These are phyloP conservation scores for Asterionellopsis glacialis DNA, from an alignment of 108 stramenopile genomes.

Conservation along the genomic window DNA sequence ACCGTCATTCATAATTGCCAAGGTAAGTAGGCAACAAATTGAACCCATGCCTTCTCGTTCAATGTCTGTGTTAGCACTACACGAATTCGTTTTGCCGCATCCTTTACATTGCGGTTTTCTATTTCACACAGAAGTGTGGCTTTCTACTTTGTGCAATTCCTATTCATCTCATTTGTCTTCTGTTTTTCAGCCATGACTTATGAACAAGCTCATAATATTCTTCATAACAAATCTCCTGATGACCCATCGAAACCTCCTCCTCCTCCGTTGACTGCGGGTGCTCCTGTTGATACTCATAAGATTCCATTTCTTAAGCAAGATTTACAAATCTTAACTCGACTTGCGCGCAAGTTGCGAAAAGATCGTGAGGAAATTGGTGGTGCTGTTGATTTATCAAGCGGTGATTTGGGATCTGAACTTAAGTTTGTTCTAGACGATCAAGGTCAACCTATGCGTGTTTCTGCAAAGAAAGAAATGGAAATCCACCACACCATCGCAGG, in stretches of 20 bases:
- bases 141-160: constrained; percentile 33
- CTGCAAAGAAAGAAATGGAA: constrained; percentile 61
- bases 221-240: constrained; percentile 44
- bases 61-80: too few relatives aligned
- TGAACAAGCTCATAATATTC: constrained; percentile 76
- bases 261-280: constrained; percentile 47
- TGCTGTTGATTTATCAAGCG: constrained; percentile 55
- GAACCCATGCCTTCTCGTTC: background rate
- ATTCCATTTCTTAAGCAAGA: constrained; percentile 23
- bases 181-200: constrained; percentile 63
- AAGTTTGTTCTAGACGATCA: constrained; percentile 52
- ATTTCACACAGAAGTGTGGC: constrained; percentile 16
- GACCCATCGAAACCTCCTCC: constrained; percentile 21
- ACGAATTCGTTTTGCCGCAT: too few relatives aligned
- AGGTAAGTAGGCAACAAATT: constrained; percentile 8
- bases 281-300: constrained; percentile 22
- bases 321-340: constrained; percentile 29
- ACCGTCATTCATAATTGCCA: constrained; percentile 50
- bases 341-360: constrained; percentile 37
- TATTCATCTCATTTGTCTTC: background rate
- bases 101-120: background rate
- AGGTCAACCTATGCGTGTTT: constrained; percentile 45
- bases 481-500: constrained; percentile 78
- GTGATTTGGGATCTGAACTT: constrained; percentile 51
- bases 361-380: constrained; percentile 46